Conservation (phyloP, 176 grass and related monocot genomes). For the Triticum dicoccoides region DNA sequence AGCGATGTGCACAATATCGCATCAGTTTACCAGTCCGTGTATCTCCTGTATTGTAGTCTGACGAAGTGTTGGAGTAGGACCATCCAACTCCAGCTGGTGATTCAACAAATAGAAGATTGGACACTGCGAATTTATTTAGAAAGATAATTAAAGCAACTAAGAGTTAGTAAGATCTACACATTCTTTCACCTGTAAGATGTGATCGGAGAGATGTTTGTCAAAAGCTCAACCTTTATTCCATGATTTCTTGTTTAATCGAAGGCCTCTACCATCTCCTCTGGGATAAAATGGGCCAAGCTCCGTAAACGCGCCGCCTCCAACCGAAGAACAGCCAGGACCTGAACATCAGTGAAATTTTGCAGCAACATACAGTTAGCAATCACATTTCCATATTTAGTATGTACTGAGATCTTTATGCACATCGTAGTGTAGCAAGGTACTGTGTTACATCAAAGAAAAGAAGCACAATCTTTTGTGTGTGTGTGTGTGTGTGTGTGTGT, state of each 20-base stretch:
- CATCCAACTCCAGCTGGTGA: slow-evolving; percentile 91
- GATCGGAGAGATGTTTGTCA: neutral
- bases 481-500: no score
- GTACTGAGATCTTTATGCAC: no score
- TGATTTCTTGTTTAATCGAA: slow-evolving; percentile 80
- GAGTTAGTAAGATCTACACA: neutral
- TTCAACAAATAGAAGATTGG: slow-evolving; percentile 94
- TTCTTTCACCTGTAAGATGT: neutral
- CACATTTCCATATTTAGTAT: neutral
- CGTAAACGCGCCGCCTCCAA: slow-evolving; percentile 90
- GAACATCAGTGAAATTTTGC: neutral
- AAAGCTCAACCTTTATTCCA: slow-evolving; percentile 88
- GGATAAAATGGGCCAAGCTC: slow-evolving; percentile 93
- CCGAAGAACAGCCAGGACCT: slow-evolving; percentile 91
- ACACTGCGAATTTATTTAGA: slow-evolving; percentile 40
- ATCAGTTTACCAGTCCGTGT: slow-evolving; percentile 48
- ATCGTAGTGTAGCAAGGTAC: neutral
- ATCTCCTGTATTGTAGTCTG: slow-evolving; percentile 80
- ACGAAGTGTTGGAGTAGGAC: slow-evolving; percentile 92
- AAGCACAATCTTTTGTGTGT: neutral
- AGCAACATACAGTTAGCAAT: neutral
- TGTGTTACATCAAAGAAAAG: no score
- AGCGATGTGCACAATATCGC: neutral
- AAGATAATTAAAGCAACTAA: neutral
- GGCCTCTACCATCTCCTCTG: slow-evolving; percentile 68